Evolutionary conservation across 495 filamentous ascomycete genomes (phyloP), one percentile per base, ranked within the genome.

Genomic region (Penicillium crystallinum): DNA sequence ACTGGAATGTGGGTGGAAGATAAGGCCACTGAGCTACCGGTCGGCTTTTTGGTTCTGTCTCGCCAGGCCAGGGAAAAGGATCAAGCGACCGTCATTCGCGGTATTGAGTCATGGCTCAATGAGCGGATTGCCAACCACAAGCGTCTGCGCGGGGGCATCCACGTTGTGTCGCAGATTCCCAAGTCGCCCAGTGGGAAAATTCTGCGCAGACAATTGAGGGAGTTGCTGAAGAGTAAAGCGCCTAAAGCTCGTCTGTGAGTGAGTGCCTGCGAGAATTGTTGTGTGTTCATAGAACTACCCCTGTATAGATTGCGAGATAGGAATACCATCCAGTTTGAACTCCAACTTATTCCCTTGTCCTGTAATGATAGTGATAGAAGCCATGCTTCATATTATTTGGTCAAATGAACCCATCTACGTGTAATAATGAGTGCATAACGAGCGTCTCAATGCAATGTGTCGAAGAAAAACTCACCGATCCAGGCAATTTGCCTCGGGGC

Each of bases 141-240:
- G 75, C 72, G 77, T 57, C 69, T 91, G 52, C 77, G 85, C 23
- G 89, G 90, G 2, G 89, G 90, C 2, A 77, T 95, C 0, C 75
- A 74, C 30, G 90, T 91, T 61, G 66, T 91, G 5, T 80, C 90
- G 54, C 74, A 77, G 56, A 76, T 95, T 6, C 90, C 89, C 9
- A 91, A 90, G 71, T 89, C 81, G 49, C 79, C 78, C 1, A 84
- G 81, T 68, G 89, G 89, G 3, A 95, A 95, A 77, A 87, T 95
- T 48, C 60, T 95, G 57, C 79, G 89, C 56, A 71, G 88, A 43
- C 56, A 90, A 25, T 55, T 82, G 52, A 77, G 79, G 48, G 64
- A 75, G 5, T 21, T 53, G 14, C 42, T 64, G 22, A 61, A 64
- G 34, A 61, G 39, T 43, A 61, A 53, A 29, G 49, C 38, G 18